Conservation (phyloP, 2,329 filamentous ascomycete species). For the Colletotrichum navitas region DNA sequence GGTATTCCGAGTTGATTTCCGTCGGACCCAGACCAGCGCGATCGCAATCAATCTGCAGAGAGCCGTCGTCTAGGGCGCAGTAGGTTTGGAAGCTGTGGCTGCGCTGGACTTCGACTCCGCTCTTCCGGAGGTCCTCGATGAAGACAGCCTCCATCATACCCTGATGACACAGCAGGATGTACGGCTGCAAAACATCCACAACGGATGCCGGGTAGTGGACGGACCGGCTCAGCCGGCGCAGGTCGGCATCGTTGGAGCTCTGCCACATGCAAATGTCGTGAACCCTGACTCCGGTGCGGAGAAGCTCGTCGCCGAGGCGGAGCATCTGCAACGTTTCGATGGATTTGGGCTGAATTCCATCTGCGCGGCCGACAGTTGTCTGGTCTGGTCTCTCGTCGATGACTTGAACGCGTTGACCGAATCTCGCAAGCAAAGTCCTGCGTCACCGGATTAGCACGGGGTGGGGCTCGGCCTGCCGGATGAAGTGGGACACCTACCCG, state of each 20-base stretch:
- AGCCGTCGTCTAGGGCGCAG: neutral
- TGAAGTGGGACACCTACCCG: constrained; percentile 26
- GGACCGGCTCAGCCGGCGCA: constrained; percentile 48
- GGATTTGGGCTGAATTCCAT: constrained; percentile 32
- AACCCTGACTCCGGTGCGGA: constrained; percentile 49
- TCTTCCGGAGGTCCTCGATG: constrained; percentile 64
- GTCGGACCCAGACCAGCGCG: neutral
- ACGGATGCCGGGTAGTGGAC: constrained; percentile 42
- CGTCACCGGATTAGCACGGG: neutral
- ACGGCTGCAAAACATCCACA: constrained; percentile 51
- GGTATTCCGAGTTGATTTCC: constrained; percentile 59
- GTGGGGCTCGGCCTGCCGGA: neutral
- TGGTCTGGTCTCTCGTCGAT: constrained; percentile 27
- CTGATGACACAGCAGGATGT: constrained; percentile 61
- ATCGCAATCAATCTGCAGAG: constrained; percentile 9
- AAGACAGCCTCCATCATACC: constrained; percentile 71
- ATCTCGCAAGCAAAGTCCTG: constrained; percentile 29
- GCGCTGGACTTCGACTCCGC: constrained; percentile 63
- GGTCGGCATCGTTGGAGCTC: constrained; percentile 13
- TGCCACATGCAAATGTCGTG: constrained; percentile 39
- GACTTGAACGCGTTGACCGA: constrained; percentile 27
- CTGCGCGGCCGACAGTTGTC: constrained; percentile 24
- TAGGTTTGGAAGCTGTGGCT: constrained; percentile 26
- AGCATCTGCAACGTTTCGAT: constrained; percentile 36
- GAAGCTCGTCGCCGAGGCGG: constrained; percentile 22